These are phyloP conservation scores for Pyrus bretschneideri DNA, from an alignment of 306 rosid genomes.

Conservation along the genomic window DNA sequence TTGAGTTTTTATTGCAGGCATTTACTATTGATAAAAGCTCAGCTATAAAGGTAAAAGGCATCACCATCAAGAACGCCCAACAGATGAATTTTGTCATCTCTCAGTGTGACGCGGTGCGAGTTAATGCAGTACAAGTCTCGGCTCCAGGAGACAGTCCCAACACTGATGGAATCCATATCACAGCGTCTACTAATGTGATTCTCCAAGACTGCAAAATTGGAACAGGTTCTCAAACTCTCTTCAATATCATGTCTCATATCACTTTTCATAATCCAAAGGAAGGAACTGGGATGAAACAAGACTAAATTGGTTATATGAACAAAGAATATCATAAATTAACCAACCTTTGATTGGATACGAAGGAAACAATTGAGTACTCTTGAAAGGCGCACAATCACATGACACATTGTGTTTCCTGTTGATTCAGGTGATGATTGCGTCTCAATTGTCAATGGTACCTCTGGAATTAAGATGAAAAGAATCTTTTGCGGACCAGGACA, in stretches of 20 bases:
- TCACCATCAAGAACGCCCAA: conserved; percentile 83
- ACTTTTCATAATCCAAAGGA: background rate
- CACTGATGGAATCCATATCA: conserved; percentile 94
- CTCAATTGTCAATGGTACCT: conserved; percentile 92
- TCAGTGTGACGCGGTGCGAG: conserved; percentile 52
- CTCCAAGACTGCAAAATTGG: conserved; percentile 77
- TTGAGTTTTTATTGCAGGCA: conserved; percentile 53
- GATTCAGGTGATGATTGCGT: conserved; percentile 89
- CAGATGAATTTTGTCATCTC: conserved; percentile 84
- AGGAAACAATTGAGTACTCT: background rate
- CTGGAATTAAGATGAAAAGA: conserved; percentile 85
- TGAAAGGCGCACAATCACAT: background rate
- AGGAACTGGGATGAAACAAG: background rate
- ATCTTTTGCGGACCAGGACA: conserved; percentile 95
- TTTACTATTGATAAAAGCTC: conserved; percentile 77
- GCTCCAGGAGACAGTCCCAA: conserved; percentile 90
- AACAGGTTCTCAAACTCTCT: conserved; percentile 58
- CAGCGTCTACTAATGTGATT: conserved; percentile 74
- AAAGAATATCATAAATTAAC: background rate
- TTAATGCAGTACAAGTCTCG: conserved; percentile 57
- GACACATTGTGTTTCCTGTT: conserved; percentile 8
- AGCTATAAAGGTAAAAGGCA: conserved; percentile 59
- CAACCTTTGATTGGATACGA: background rate
- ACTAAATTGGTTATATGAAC: background rate
- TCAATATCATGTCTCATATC: background rate